Conservation (phyloP, 345 rosid species). For the Citrus cavaleriei region DNA sequence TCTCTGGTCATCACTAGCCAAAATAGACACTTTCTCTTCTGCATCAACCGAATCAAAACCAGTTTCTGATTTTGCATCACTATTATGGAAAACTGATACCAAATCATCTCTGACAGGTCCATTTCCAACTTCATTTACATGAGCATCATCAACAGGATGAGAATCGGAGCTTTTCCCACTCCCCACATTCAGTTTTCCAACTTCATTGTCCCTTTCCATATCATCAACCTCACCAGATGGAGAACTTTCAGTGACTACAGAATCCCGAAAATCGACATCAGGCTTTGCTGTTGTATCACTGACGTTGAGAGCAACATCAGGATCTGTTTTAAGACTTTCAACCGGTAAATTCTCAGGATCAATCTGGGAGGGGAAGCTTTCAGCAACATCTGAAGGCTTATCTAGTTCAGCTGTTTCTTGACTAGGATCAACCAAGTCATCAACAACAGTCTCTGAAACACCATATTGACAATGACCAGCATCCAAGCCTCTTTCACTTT, state of each 20-base stretch:
- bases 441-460: constrained; percentile 17
- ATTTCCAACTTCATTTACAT: constrained; percentile 15
- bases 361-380: constrained; percentile 17
- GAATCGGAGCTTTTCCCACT: constrained; percentile 6
- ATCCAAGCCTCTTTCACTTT: constrained; percentile 20
- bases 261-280: constrained; percentile 10
- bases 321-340: constrained; percentile 9
- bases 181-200: constrained; percentile 6
- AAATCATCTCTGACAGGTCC: constrained; percentile 18
- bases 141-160: constrained; percentile 4
- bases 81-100: constrained; percentile 12
- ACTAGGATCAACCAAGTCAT: constrained; percentile 24
- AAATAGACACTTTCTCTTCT: constrained; percentile 14
- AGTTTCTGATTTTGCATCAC: constrained; percentile 7
- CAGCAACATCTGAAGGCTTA: constrained; percentile 23
- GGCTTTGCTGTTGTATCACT: constrained; percentile 8
- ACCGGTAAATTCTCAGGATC: constrained; percentile 8
- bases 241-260: constrained; percentile 1
- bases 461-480: constrained; percentile 19
- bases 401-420: constrained; percentile 26
- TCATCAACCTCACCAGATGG: constrained; percentile 5
- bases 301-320: constrained; percentile 12
- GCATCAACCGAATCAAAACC: constrained; percentile 10
- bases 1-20: not conserved
- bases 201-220: constrained; percentile 6